A percentile compares a stretch with the other conserved stretches of the same genome.
These are phyloP conservation scores for Monosporascus sp. DNA, from an alignment of 2,329 filamentous ascomycete genomes.

Conservation along the genomic window DNA sequence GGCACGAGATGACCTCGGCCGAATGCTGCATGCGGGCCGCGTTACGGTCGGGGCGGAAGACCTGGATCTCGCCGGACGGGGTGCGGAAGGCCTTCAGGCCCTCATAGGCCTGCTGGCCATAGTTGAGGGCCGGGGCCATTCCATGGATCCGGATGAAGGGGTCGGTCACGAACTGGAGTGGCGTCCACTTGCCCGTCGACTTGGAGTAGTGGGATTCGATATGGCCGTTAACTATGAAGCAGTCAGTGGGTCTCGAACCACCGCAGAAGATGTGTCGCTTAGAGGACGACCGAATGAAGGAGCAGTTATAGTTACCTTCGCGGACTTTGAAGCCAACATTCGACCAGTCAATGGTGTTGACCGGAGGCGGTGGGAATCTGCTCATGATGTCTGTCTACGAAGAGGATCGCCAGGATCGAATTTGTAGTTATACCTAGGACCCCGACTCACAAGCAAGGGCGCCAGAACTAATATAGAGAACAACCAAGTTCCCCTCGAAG, in stretches of 20 bases:
- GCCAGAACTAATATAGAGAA: no score
- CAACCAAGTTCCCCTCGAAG: no score
- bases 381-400: slow-evolving; percentile 30
- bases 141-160: slow-evolving; percentile 87
- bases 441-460: no score
- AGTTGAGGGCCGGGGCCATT: slow-evolving; percentile 93
- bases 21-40: slow-evolving; percentile 80
- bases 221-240: slow-evolving; percentile 77
- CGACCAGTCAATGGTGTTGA: slow-evolving; percentile 85
- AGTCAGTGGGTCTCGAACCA: no score
- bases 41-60: slow-evolving; percentile 87
- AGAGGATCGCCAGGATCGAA: no score
- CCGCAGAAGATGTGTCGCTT: not conserved
- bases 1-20: slow-evolving; percentile 77
- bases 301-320: slow-evolving; percentile 59
- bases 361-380: slow-evolving; percentile 69
- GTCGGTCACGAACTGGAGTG: slow-evolving; percentile 73
- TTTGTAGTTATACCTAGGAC: no score
- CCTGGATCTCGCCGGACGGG: slow-evolving; percentile 66
- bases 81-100: slow-evolving; percentile 94
- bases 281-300: not conserved
- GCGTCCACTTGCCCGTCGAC: slow-evolving; percentile 69
- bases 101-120: slow-evolving; percentile 96
- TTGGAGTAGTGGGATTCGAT: slow-evolving; percentile 80
- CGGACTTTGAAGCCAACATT: slow-evolving; percentile 90